Conservation (phyloP, 768 basidiomycete species). For the Trichaptum fuscoviolaceum region DNA sequence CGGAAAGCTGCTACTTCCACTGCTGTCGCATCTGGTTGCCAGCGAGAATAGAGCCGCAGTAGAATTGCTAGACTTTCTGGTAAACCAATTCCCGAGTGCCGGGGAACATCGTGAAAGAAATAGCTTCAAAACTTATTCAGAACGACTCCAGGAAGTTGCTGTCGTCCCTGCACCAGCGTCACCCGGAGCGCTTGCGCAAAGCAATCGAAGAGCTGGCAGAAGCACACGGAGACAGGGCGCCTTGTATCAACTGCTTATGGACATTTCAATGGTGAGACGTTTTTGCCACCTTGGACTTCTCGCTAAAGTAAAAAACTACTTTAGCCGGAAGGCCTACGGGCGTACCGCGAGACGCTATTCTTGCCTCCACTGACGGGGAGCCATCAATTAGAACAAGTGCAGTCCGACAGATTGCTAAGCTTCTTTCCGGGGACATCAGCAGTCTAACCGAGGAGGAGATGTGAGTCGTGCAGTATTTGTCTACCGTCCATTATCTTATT, state of each 20-base stretch:
- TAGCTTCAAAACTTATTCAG: conserved; percentile 14
- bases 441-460: conserved; percentile 34
- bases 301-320: background rate
- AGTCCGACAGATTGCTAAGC: conserved; percentile 49
- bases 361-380: conserved; percentile 57
- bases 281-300: background rate
- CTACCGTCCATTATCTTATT: conserved; percentile 7
- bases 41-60: background rate
- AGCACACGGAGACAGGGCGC: conserved; percentile 29
- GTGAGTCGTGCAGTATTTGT: conserved; percentile 27
- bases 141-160: conserved; percentile 30
- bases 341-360: conserved; percentile 6
- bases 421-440: background rate
- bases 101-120: conserved; percentile 26
- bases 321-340: conserved; percentile 6
- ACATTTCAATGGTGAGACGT: conserved; percentile 48
- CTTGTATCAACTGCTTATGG: conserved; percentile 51
- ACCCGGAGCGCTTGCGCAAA: conserved; percentile 44
- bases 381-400: conserved; percentile 52
- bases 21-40: conserved; percentile 20
- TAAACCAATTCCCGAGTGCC: conserved; percentile 32
- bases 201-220: conserved; percentile 33
- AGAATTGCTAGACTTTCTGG: conserved; percentile 29
- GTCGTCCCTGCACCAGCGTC: conserved; percentile 58
- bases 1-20: conserved; percentile 24